Base-by-base conservation (phyloP, 805 yeast genomes). In the Metschnikowia vanudenii region DNA sequence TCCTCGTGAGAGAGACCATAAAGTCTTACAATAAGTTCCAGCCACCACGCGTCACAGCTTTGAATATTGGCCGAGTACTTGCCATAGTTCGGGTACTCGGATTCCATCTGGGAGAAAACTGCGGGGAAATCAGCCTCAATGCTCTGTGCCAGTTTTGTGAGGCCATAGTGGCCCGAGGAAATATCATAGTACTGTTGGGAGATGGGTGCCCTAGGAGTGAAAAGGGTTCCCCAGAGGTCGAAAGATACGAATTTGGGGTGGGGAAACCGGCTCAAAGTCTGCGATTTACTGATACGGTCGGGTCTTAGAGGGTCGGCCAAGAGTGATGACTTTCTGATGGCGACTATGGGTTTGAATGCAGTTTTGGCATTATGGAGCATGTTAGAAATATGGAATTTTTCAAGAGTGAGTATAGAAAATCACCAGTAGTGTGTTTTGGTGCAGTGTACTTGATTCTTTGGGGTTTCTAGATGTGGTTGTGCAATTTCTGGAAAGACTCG, bases 171-270 rank as follows among this genome's bases (percentile, higher is more conserved):
- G 6, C 57, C 42, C 14, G 42, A 31, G 0, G 81, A 80, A 4
- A 82, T 73, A 2, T 65, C 60, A 36, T 73, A 66, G 56, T 85
- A 85, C 50, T 78, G 83, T n/a, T 67, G 62, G 34, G 77, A 62
- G 0, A 84, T 76, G 0, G 86, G 79, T 24, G 64, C 64, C 16
- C 67, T 69, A 2, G 90, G 85, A 0, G 77, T 67, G 58, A 82
- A 84, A 8, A 85, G 60, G 0, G 91, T 85, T 36, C 80, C 82
- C 63, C 82, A 85, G 0, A 84, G 86, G 62, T 85, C 92, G 45
- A 84, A 74, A 1, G 89, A 79, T 0, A 85, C 63, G 3, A 82
- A 59, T 33, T 65, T 67, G 5, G 84, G 82, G 58, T 71, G 45
- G 54, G 76, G 47, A 55, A 54, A 56, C 44, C 24, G 54, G 35